Evolutionary conservation across 306 rosid genomes (phyloP).

Genomic region (Inga leiocalycina): DNA sequence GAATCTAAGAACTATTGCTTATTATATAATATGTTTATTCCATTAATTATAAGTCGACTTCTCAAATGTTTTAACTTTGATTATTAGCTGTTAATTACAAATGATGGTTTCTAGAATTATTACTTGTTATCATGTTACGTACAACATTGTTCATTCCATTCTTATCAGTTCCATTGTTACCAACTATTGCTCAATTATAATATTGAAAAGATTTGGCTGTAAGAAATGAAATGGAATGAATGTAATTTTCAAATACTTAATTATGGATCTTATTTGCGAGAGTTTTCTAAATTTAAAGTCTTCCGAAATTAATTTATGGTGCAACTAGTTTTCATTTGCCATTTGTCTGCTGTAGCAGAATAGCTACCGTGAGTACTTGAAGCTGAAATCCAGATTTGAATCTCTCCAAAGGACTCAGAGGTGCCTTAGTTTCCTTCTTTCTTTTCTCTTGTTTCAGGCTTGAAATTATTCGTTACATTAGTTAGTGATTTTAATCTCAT

Average conservation of each 20-base stretch:
- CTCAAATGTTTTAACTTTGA: background rate
- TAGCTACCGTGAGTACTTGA: constrained; percentile 91
- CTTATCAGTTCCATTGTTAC: background rate
- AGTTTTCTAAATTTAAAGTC: background rate
- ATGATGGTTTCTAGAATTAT: background rate
- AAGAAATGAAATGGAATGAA: background rate
- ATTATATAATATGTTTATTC: background rate
- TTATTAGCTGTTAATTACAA: background rate
- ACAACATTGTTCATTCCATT: background rate
- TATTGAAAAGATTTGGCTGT: background rate
- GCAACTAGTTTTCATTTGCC: constrained; percentile 8
- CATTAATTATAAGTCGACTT: background rate
- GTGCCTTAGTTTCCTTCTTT: constrained; percentile 35
- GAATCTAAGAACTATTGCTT: background rate
- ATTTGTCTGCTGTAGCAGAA: constrained; percentile 52
- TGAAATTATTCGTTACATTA: background rate
- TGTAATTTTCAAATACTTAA: background rate
- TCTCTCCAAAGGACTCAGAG: constrained; percentile 93
- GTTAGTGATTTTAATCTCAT: background rate
- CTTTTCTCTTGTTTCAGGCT: background rate
- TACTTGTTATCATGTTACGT: background rate
- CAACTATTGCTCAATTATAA: background rate
- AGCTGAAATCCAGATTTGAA: constrained; percentile 81
- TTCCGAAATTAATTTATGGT: background rate
- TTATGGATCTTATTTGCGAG: background rate